Conservation (phyloP, 2,329 filamentous ascomycete genomes). For the Cladorrhinum sp. region DNA sequence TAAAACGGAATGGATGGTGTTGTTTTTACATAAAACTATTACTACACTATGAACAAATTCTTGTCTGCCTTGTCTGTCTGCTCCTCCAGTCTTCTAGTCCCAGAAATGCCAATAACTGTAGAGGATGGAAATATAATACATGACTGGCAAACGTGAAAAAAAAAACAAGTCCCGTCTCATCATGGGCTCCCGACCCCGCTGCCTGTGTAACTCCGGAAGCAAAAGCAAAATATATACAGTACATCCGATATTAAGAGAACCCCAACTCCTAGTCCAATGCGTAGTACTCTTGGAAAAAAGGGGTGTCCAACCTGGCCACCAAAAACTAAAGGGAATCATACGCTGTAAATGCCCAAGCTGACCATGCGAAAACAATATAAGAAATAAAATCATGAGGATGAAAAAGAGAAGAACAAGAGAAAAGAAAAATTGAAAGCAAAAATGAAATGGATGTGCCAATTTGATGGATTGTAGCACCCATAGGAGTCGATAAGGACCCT, state of each 20-base stretch:
- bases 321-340: constrained; percentile 15
- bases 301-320: constrained; percentile 10
- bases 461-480: not conserved
- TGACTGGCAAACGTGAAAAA: not conserved
- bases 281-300: constrained; percentile 9
- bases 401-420: not conserved
- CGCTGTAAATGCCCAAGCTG: constrained; percentile 13
- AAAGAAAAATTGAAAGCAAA: not conserved
- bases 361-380: constrained; percentile 3
- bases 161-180: not conserved
- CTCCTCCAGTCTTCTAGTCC: not conserved
- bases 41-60: not conserved
- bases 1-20: not conserved
- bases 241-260: not conserved
- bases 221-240: constrained; percentile 4
- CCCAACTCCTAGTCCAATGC: constrained; percentile 17
- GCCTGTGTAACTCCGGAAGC: not conserved
- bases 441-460: not conserved
- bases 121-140: not conserved
- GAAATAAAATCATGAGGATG: not conserved
- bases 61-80: not conserved
- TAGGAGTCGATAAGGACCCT: no score
- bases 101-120: not conserved
- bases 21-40: not conserved
- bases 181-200: not conserved